phyloP scores from a whole-genome alignment of 768 basidiomycete genomes.

The Rickenella mellea region DNA sequence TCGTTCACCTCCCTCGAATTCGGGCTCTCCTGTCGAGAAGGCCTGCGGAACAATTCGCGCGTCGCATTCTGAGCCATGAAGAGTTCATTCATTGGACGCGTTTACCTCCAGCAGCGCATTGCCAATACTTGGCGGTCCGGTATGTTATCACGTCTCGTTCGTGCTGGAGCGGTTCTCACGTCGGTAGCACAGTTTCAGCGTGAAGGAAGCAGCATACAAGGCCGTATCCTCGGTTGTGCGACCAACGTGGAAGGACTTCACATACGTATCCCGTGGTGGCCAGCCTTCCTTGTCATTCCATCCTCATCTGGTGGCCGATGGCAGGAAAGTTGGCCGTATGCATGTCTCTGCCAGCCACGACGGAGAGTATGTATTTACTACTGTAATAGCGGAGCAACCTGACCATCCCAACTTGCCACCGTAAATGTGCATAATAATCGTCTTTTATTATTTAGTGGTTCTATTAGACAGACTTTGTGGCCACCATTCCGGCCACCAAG shows the following conservation, averaged over 20 bases:
- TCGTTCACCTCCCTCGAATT: constrained; percentile 64
- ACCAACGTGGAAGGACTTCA: constrained; percentile 72
- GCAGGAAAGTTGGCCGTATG: constrained; percentile 25
- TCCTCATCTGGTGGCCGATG: constrained; percentile 7
- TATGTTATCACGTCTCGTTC: constrained; percentile 24
- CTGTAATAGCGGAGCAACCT: constrained; percentile 47
- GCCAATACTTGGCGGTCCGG: constrained; percentile 62
- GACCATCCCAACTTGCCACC: neutral
- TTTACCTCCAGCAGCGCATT: constrained; percentile 16
- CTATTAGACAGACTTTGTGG: constrained; percentile 53
- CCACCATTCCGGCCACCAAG: constrained; percentile 43
- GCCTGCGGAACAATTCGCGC: constrained; percentile 35
- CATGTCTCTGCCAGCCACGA: constrained; percentile 79
- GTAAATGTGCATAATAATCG: neutral
- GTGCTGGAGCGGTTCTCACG: constrained; percentile 4
- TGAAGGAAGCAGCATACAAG: constrained; percentile 85
- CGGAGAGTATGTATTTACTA: constrained; percentile 64
- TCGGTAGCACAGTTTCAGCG: constrained; percentile 49
- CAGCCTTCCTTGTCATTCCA: constrained; percentile 29
- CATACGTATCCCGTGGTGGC: constrained; percentile 27
- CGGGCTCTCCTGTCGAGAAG: constrained; percentile 40
- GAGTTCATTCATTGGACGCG: constrained; percentile 34
- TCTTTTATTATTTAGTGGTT: constrained; percentile 7
- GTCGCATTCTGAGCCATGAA: constrained; percentile 48
- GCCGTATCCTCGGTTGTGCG: constrained; percentile 55